Conservation (phyloP, 768 basidiomycete genomes). For the Boletus bicolor region DNA sequence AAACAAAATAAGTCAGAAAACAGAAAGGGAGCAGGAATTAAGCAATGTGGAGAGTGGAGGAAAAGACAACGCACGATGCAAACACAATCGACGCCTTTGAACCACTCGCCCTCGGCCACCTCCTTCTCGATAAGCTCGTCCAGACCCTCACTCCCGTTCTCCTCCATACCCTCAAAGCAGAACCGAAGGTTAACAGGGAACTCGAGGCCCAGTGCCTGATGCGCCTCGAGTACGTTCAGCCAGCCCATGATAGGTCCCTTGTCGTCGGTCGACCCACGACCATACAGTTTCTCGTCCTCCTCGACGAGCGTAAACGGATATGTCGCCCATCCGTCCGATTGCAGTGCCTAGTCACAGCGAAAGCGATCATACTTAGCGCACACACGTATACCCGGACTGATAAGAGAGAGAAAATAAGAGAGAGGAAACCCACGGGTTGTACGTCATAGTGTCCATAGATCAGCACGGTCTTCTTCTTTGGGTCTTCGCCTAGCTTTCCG, state of each 20-base stretch:
- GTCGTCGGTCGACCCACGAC: constrained; percentile 90
- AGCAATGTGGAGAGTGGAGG: background rate
- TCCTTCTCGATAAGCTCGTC: constrained; percentile 83
- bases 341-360: constrained; percentile 32
- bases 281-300: constrained; percentile 62
- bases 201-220: constrained; percentile 57
- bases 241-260: constrained; percentile 89
- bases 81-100: constrained; percentile 85
- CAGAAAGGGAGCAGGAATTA: background rate
- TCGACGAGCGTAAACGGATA: constrained; percentile 75
- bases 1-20: background rate
- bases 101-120: constrained; percentile 68
- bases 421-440: constrained; percentile 61
- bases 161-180: constrained; percentile 98
- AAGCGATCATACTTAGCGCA: background rate
- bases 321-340: constrained; percentile 81
- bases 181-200: constrained; percentile 88
- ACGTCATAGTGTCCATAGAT: constrained; percentile 96
- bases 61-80: constrained; percentile 67
- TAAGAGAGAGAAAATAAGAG: background rate
- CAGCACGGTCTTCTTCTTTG: constrained; percentile 88
- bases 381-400: background rate
- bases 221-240: constrained; percentile 88
- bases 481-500: constrained; percentile 77
- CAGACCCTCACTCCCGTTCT: constrained; percentile 86